Base-by-base conservation (phyloP, 2,329 filamentous ascomycete genomes). In the Hypoxylon sp. region DNA sequence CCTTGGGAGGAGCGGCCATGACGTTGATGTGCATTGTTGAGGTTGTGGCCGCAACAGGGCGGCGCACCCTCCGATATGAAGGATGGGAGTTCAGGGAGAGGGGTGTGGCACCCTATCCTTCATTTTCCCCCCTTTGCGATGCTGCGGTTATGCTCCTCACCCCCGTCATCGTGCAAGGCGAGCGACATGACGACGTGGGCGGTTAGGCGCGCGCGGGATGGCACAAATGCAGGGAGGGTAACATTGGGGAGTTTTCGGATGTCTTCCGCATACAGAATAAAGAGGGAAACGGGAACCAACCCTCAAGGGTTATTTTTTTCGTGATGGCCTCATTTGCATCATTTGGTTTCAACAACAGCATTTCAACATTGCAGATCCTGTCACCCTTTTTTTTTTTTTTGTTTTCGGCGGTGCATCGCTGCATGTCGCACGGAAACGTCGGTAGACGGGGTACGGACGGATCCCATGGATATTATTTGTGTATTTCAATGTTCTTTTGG, bases 1-100 rank as follows among this genome's bases (percentile, higher is more conserved):
- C 91, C 91, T 10, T 93, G 91, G 91, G 85, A 88, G 57, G 78
- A 81, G 69, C 73, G 74, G 53, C 71, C 71, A 61, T 77, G 70
- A 77, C 54, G 66, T 72, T 13, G 62, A 60, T 22, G 33, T 71
- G 69, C 61, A 66, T 71, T 33, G 25, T 53, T 35, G 49, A 42
- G 40, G 53, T 61, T 55, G 48, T 54, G 31, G 46, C 30, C 44
- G 50, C 44, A 51, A 60, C 31, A 51, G 46, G 48, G 30, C 48
- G 31, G 30, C 44, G 14, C 37, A 25, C 27, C 46, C n/a, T 58
- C 35, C 7, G 25, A 46, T 37, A 31, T 51, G 30, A 44, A 49
- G 35, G 49, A 50, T 59, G 35, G 20, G 14, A 31, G 33, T 40
- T 33, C 37, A 40, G 58, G 25, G 54, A 20, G 44, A 44, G 20